Evolutionary conservation across 2,329 filamentous ascomycete species (phyloP).

Genomic region (Sporothrix pseudoabietina): DNA sequence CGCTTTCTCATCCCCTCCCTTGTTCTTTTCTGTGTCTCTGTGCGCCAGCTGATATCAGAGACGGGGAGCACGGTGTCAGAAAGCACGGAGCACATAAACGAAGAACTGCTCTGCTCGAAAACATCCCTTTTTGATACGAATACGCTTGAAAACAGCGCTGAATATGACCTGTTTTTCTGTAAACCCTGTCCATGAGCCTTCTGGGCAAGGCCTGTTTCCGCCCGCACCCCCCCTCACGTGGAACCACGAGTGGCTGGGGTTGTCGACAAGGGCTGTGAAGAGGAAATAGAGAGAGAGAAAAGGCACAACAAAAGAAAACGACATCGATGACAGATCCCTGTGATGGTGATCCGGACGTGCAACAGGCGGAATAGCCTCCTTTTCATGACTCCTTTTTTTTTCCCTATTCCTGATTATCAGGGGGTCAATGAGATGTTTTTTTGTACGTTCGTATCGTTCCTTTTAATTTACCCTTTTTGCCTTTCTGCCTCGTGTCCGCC

Average conservation of each 20-base stretch:
- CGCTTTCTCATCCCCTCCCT: not conserved
- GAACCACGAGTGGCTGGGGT: conserved; percentile 27
- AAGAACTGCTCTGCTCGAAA: not conserved
- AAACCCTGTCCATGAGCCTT: not conserved
- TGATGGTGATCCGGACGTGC: conserved; percentile 1
- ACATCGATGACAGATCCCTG: not conserved
- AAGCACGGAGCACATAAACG: conserved; percentile 5
- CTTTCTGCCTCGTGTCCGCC: not conserved
- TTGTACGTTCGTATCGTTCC: not conserved
- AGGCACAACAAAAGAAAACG: not conserved
- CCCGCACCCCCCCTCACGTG: conserved; percentile 23
- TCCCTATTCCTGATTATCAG: not conserved
- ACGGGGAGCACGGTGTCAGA: not conserved
- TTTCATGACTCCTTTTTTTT: not conserved
- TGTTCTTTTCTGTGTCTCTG: not conserved
- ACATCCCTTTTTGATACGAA: not conserved
- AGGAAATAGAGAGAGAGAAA: not conserved
- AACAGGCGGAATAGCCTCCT: not conserved
- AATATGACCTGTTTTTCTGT: not conserved
- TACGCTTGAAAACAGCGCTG: not conserved
- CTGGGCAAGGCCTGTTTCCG: not conserved
- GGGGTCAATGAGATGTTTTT: conserved; percentile 18
- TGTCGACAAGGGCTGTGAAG: not conserved
- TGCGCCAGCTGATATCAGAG: conserved; percentile 14
- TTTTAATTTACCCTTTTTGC: not conserved